These are phyloP conservation scores for Ustilago trichophora DNA, from an alignment of 1,284 basidiomycete species.

Conservation along the genomic window DNA sequence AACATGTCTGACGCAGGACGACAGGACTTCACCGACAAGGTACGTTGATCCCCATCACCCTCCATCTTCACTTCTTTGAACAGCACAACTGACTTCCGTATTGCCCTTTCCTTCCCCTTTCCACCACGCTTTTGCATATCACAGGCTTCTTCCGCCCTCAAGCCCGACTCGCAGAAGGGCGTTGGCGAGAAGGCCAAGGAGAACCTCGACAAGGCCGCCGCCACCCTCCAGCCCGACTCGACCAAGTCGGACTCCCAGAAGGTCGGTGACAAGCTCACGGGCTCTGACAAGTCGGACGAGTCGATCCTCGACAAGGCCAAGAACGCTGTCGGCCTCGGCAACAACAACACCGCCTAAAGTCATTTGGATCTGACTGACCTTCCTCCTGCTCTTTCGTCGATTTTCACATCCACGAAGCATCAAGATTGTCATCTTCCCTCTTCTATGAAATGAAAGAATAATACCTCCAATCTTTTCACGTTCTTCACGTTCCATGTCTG, in stretches of 20 bases:
- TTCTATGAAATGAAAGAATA: constrained; percentile 20
- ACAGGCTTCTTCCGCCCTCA: constrained; percentile 45
- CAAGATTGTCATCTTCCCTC: constrained; percentile 2
- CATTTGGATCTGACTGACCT: neutral
- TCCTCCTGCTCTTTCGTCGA: neutral
- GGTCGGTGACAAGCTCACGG: constrained; percentile 71
- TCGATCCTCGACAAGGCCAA: constrained; percentile 54
- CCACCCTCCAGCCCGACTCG: constrained; percentile 67
- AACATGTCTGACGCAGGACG: constrained; percentile 55
- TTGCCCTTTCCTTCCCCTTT: neutral
- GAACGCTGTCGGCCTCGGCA: constrained; percentile 50
- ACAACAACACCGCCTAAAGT: constrained; percentile 29
- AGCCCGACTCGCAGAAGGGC: constrained; percentile 55
- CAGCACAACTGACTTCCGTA: constrained; percentile 1
- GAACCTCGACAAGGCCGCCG: constrained; percentile 55
- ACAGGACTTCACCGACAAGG: constrained; percentile 52
- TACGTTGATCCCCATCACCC: constrained; percentile 3
- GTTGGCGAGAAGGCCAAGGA: constrained; percentile 51
- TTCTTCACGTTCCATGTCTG: no score
- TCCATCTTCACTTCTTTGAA: neutral
- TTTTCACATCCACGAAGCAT: neutral
- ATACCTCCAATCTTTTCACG: no score
- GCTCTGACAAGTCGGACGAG: constrained; percentile 46
- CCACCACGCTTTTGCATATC: neutral
- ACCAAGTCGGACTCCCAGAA: constrained; percentile 67